Evolutionary conservation across 805 yeast species (phyloP).

Genomic region (Torulaspora maleeae): DNA sequence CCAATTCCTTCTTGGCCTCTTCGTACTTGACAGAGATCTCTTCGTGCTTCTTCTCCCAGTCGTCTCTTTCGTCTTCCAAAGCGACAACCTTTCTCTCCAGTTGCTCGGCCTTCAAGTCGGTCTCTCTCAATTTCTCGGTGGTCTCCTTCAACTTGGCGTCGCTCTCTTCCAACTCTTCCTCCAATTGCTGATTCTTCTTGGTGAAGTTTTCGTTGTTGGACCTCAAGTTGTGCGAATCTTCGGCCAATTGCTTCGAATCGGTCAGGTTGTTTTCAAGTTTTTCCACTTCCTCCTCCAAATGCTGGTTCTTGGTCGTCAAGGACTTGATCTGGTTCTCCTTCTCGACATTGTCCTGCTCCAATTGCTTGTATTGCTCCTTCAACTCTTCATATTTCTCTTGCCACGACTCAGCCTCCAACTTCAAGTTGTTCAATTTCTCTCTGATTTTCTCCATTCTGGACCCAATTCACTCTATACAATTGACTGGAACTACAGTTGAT

Average conservation of each 20-base stretch:
- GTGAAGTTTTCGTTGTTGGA: slow-evolving; percentile 86
- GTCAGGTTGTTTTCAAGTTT: slow-evolving; percentile 37
- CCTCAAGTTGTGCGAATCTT: slow-evolving; percentile 83
- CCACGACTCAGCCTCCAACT: slow-evolving; percentile 94
- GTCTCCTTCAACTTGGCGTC: slow-evolving; percentile 90
- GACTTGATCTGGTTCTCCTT: slow-evolving; percentile 95
- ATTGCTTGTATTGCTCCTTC: slow-evolving; percentile 69
- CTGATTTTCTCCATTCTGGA: slow-evolving; percentile 53
- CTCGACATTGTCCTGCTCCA: slow-evolving; percentile 87
- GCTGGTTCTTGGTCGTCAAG: slow-evolving; percentile 85
- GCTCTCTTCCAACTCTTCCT: slow-evolving; percentile 85
- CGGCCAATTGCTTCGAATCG: slow-evolving; percentile 70
- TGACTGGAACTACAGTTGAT: background rate
- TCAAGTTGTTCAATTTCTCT: slow-evolving; percentile 79
- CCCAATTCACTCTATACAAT: background rate
- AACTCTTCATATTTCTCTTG: slow-evolving; percentile 94
- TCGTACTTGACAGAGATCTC: slow-evolving; percentile 77
- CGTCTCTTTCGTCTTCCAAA: slow-evolving; percentile 87
- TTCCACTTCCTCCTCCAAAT: slow-evolving; percentile 78
- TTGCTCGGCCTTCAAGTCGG: slow-evolving; percentile 94
- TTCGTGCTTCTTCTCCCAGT: slow-evolving; percentile 85
- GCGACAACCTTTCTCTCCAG: slow-evolving; percentile 90
- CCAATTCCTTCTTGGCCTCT: slow-evolving; percentile 87
- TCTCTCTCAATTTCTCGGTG: slow-evolving; percentile 87
- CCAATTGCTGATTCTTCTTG: slow-evolving; percentile 83